phyloP scores from a whole-genome alignment of 192 early-diverging fungal genomes.

The Phycomyces blakesleeanus region DNA sequence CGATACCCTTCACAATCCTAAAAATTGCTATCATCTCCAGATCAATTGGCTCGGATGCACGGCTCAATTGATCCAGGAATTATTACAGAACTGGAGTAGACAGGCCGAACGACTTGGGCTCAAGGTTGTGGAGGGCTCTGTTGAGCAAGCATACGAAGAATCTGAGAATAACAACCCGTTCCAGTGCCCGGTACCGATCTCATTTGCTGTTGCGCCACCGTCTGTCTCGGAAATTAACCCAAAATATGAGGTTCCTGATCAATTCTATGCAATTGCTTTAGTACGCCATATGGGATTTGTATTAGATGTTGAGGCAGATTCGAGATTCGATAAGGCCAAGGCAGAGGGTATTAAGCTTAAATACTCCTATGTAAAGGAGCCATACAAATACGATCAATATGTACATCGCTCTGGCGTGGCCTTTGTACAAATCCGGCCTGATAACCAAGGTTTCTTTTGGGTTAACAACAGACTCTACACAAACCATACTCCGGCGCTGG shows the following conservation, averaged over 20 bases:
- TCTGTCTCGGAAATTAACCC: constrained; percentile 39
- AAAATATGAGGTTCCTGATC: constrained; percentile 40
- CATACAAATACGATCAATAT: constrained; percentile 82
- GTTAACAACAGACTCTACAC: constrained; percentile 79
- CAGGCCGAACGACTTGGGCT: constrained; percentile 84
- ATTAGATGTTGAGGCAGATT: constrained; percentile 90
- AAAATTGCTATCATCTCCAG: constrained; percentile 89
- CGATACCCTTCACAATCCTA: constrained; percentile 85
- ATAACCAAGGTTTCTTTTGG: constrained; percentile 78
- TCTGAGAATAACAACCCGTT: constrained; percentile 87
- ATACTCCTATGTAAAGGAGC: constrained; percentile 59
- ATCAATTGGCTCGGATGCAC: constrained; percentile 96
- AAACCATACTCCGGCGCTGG: constrained; percentile 45
- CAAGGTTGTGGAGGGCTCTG: constrained; percentile 85
- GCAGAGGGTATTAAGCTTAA: constrained; percentile 44
- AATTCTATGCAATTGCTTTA: constrained; percentile 78
- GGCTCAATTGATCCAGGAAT: constrained; percentile 80
- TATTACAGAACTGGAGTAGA: constrained; percentile 75
- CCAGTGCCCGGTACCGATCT: constrained; percentile 68
- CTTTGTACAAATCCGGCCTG: constrained; percentile 83
- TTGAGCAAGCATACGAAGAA: constrained; percentile 60
- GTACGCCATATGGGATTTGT: constrained; percentile 81
- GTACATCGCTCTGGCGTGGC: constrained; percentile 87
- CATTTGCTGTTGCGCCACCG: constrained; percentile 62
- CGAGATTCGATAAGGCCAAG: constrained; percentile 51